phyloP scores from a whole-genome alignment of 805 yeast species.

The Starmerella scarabaei region DNA sequence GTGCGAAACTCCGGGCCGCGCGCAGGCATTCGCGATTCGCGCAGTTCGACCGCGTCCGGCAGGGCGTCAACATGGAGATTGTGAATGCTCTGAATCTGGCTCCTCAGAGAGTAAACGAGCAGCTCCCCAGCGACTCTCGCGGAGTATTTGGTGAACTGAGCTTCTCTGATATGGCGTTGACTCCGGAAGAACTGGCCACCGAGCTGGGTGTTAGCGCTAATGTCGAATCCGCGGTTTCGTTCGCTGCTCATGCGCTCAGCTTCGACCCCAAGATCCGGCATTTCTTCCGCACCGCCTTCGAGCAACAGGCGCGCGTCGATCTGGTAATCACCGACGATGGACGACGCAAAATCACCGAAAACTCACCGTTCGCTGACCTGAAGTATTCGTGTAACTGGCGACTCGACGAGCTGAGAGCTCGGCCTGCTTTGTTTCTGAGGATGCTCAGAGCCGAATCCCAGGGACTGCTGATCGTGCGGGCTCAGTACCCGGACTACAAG shows the following conservation, averaged over 20 bases:
- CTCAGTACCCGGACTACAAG: conserved; percentile 39
- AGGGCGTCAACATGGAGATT: conserved; percentile 37
- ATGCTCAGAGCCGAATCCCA: conserved; percentile 84
- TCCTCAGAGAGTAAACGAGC: conserved; percentile 2
- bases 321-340: conserved; percentile 78
- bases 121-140: conserved; percentile 53
- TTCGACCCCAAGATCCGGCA: conserved; percentile 63
- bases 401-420: conserved; percentile 54
- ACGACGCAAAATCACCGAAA: conserved; percentile 57
- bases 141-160: conserved; percentile 32
- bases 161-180: conserved; percentile 58
- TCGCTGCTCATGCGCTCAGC: conserved; percentile 3
- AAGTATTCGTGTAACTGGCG: conserved; percentile 79
- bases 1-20: conserved; percentile 36
- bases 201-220: conserved; percentile 36
- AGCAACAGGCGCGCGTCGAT: conserved; percentile 51
- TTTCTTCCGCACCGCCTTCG: conserved; percentile 45
- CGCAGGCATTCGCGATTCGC: conserved; percentile 32
- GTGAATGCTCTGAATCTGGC: conserved; percentile 23
- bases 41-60: conserved; percentile 37
- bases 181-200: conserved; percentile 28
- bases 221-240: conserved; percentile 10
- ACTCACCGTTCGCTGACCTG: conserved; percentile 74
- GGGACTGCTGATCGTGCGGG: conserved; percentile 56
- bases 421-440: conserved; percentile 73